phyloP scores from a whole-genome alignment of 257 asterid genomes.

The Schizonepeta tenuifolia region DNA sequence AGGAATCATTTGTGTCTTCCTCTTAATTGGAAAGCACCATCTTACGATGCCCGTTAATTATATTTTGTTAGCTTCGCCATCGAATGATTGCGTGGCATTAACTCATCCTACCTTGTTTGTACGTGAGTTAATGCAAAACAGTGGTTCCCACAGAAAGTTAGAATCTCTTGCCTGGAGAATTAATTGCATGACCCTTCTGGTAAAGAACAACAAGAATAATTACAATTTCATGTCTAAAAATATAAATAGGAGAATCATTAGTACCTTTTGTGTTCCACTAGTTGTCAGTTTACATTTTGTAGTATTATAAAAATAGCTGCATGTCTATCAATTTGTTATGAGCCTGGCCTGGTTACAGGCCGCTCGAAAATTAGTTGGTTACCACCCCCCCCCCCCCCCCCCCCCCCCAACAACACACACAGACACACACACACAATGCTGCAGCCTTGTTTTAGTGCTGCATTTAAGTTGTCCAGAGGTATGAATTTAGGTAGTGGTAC shows the following conservation, averaged over 20 bases:
- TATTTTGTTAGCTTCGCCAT: neutral
- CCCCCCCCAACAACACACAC: too few relatives aligned
- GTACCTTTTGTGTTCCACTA: neutral
- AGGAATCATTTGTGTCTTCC: slow-evolving; percentile 18
- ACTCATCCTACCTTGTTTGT: neutral
- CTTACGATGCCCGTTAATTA: slow-evolving; percentile 6
- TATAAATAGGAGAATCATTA: neutral
- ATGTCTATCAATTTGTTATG: neutral
- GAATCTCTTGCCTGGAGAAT: slow-evolving; percentile 1
- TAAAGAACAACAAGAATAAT: neutral
- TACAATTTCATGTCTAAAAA: neutral
- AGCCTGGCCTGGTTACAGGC: slow-evolving; percentile 1
- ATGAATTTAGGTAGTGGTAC: neutral
- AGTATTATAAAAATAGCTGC: neutral
- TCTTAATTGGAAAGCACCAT: slow-evolving; percentile 17
- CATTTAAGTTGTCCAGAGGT: neutral
- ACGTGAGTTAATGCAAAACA: slow-evolving; percentile 10
- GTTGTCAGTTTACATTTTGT: slow-evolving; percentile 3
- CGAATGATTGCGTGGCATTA: slow-evolving; percentile 3
- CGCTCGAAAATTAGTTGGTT: neutral
- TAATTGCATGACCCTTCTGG: slow-evolving; percentile 15
- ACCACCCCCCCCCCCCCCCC: neutral
- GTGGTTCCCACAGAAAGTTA: neutral
- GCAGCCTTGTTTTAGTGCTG: too few relatives aligned
- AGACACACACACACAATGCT: too few relatives aligned